Conservation (phyloP, 140 eudicot species). For the Anethum foeniculum region DNA sequence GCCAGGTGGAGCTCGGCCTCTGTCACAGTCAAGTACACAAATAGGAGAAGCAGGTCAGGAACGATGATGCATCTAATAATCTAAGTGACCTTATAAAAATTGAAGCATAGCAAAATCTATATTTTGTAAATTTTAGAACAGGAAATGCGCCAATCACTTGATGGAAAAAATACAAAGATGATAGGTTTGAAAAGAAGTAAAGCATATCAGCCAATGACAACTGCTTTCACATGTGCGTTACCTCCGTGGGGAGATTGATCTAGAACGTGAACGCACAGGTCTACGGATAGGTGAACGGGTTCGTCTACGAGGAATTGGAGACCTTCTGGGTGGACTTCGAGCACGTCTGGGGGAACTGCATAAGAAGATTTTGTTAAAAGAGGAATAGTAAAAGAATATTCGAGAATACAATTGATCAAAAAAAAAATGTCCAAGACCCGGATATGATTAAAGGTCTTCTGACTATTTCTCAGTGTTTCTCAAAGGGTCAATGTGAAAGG, state of each 20-base stretch:
- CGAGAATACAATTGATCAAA: background rate
- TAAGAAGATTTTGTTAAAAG: background rate
- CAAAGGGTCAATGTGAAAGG: background rate
- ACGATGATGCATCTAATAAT: background rate
- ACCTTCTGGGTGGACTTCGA: conserved; percentile 90
- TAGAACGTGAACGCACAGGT: conserved; percentile 66
- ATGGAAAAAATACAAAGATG: background rate
- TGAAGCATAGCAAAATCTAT: background rate
- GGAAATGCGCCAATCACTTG: background rate
- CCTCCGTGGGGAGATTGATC: conserved; percentile 83
- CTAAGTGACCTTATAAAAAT: background rate
- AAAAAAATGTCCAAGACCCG: background rate
- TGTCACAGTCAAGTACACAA: conserved; percentile 14
- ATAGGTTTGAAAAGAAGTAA: background rate
- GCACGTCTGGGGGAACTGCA: conserved; percentile 63
- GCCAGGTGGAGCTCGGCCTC: conserved; percentile 55
- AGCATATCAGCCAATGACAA: background rate
- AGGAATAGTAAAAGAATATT: background rate
- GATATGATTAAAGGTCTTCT: background rate
- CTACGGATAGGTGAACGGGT: conserved; percentile 90
- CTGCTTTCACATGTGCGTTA: conserved; percentile 9
- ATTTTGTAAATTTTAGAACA: background rate
- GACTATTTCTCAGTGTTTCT: background rate
- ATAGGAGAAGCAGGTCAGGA: background rate
- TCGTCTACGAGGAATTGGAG: conserved; percentile 78